Conservation (phyloP, 495 filamentous ascomycete genomes). For the Daldinia vernicosa region DNA sequence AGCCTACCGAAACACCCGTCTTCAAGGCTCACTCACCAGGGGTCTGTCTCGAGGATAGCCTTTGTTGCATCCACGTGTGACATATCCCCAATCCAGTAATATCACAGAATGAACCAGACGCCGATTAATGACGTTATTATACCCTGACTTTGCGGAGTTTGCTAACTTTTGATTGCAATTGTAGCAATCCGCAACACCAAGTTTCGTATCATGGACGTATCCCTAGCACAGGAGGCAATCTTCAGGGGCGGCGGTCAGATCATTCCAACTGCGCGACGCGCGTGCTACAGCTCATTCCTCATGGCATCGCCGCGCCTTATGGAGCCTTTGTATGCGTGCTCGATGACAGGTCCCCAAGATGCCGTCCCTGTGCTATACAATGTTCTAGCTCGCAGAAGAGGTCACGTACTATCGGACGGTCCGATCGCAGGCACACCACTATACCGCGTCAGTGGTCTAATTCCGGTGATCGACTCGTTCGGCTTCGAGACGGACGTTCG, state of each 20-base stretch:
- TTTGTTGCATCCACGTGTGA: conserved; percentile 6
- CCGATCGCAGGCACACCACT: conserved; percentile 96
- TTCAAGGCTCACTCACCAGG: conserved; percentile 16
- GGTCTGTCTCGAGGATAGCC: conserved; percentile 6
- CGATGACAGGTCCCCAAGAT: conserved; percentile 92
- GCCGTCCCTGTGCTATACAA: conserved; percentile 90
- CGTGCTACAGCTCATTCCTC: conserved; percentile 92
- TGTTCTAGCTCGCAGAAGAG: conserved; percentile 84
- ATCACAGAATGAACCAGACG: conserved; percentile 10
- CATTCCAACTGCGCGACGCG: conserved; percentile 90
- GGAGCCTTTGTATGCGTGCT: conserved; percentile 92
- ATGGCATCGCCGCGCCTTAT: conserved; percentile 96
- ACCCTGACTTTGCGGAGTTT: conserved; percentile 17
- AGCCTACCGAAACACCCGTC: conserved; percentile 16
- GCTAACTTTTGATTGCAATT: conserved; percentile 28
- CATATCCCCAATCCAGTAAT: conserved; percentile 1
- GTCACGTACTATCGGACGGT: conserved; percentile 91
- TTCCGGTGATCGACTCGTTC: conserved; percentile 96
- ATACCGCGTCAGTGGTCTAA: conserved; percentile 86
- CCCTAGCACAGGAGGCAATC: conserved; percentile 87
- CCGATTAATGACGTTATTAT: conserved; percentile 14
- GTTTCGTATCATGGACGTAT: conserved; percentile 91
- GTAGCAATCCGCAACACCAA: conserved; percentile 95
- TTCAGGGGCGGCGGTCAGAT: conserved; percentile 96
- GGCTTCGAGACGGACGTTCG: conserved; percentile 97